phyloP scores from a whole-genome alignment of 208 protist genomes.

The Sergeia podlipaevii region DNA sequence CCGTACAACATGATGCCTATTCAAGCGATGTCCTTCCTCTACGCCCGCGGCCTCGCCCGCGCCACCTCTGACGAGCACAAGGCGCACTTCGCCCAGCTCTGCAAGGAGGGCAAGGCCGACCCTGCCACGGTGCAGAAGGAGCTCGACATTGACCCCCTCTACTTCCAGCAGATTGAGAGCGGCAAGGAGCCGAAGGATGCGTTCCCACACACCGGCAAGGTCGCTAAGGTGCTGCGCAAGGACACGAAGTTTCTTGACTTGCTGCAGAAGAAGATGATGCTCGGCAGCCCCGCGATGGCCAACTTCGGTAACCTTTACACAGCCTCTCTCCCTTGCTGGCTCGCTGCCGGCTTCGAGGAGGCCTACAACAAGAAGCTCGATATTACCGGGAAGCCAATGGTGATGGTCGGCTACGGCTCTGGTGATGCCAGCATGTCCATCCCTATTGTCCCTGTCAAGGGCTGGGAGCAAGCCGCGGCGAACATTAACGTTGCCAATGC shows the following conservation, averaged over 20 bases:
- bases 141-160: slow-evolving; percentile 57
- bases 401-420: slow-evolving; percentile 87
- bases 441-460: slow-evolving; percentile 76
- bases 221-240: slow-evolving; percentile 77
- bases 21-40: slow-evolving; percentile 88
- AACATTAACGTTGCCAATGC: slow-evolving; percentile 74
- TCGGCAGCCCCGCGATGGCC: slow-evolving; percentile 79
- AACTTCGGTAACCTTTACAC: slow-evolving; percentile 92
- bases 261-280: slow-evolving; percentile 83
- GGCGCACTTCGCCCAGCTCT: slow-evolving; percentile 60
- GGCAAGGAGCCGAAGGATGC: slow-evolving; percentile 69
- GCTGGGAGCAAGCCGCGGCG: slow-evolving; percentile 74
- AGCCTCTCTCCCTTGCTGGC: slow-evolving; percentile 87
- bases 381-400: slow-evolving; percentile 83
- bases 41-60: slow-evolving; percentile 77
- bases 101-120: slow-evolving; percentile 51
- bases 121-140: slow-evolving; percentile 48
- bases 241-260: slow-evolving; percentile 77
- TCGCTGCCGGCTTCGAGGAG: slow-evolving; percentile 87
- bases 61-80: slow-evolving; percentile 65
- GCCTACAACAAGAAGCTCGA: slow-evolving; percentile 75
- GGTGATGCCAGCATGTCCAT: slow-evolving; percentile 87
- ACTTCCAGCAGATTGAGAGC: slow-evolving; percentile 77
- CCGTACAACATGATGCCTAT: slow-evolving; percentile 93
- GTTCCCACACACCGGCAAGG: slow-evolving; percentile 67